A percentile compares a stretch with the other conserved stretches of the same genome.
These are phyloP conservation scores for Parastagonospora avenae DNA, from an alignment of 2,329 filamentous ascomycete genomes.

Conservation along the genomic window DNA sequence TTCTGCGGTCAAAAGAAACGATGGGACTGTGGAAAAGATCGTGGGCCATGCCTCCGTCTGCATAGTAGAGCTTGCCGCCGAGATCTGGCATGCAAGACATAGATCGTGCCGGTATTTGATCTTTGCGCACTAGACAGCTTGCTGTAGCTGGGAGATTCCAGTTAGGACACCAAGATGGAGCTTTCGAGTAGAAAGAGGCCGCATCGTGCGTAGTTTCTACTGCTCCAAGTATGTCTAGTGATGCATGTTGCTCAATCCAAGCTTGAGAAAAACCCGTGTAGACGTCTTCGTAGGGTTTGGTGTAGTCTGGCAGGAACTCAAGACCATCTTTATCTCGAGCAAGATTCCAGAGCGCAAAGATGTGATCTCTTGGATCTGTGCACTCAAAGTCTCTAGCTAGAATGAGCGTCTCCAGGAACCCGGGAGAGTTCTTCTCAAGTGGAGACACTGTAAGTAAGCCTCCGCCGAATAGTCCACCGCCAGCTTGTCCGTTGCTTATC, in stretches of 20 bases:
- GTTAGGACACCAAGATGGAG: not conserved
- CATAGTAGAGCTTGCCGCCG: not conserved
- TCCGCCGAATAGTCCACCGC: not conserved
- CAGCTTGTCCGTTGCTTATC: not conserved
- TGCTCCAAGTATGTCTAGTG: not conserved
- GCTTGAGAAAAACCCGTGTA: not conserved
- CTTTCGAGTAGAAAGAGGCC: not conserved
- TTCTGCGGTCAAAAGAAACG: not conserved
- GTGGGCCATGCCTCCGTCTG: not conserved
- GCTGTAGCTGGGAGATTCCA: not conserved
- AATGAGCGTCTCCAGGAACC: not conserved
- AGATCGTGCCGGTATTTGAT: not conserved
- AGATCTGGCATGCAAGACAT: not conserved
- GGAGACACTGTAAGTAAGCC: not conserved
- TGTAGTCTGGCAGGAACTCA: not conserved
- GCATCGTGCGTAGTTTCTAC: not conserved
- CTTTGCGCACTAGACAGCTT: not conserved
- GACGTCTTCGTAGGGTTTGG: not conserved
- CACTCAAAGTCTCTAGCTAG: not conserved
- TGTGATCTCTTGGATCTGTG: not conserved
- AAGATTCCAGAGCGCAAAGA: not conserved
- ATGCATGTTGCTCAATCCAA: not conserved
- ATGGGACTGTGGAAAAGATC: not conserved
- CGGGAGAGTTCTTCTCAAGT: not conserved
- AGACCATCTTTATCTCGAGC: not conserved